Conservation (phyloP, 2,329 filamentous ascomycete species). For the Aspergillus caelatus region DNA sequence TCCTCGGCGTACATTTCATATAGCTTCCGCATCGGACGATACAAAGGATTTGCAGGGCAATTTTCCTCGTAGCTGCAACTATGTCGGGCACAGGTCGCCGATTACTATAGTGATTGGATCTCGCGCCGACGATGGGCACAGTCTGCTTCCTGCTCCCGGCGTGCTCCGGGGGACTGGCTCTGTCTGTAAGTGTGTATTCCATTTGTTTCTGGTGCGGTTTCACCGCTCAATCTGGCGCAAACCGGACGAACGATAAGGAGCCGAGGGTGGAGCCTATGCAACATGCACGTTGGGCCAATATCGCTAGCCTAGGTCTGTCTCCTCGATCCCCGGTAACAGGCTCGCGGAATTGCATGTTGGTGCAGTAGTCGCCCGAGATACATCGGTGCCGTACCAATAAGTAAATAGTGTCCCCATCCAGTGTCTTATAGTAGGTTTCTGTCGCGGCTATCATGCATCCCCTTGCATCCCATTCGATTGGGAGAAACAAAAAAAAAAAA, state of each 20-base stretch:
- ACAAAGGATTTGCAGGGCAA: slow-evolving; percentile 13
- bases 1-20: slow-evolving; percentile 19
- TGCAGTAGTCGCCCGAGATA: slow-evolving; percentile 23
- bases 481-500: not conserved
- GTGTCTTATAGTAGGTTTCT: not conserved
- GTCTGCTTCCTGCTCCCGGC: slow-evolving; percentile 22
- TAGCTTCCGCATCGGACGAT: slow-evolving; percentile 20
- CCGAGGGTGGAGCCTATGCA: slow-evolving; percentile 24
- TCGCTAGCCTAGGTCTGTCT: slow-evolving; percentile 24
- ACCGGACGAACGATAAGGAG: slow-evolving; percentile 27
- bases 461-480: slow-evolving; percentile 6
- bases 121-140: slow-evolving; percentile 1
- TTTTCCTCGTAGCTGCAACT: slow-evolving; percentile 17
- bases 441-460: slow-evolving; percentile 3
- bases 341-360: slow-evolving; percentile 19
- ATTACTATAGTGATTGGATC: slow-evolving; percentile 10
- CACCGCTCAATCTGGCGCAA: slow-evolving; percentile 27
- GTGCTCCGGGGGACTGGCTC: slow-evolving; percentile 30
- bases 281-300: slow-evolving; percentile 26
- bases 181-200: slow-evolving; percentile 12
- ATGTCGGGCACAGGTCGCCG: slow-evolving; percentile 15
- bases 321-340: slow-evolving; percentile 15
- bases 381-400: slow-evolving; percentile 10
- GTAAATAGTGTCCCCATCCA: slow-evolving; percentile 4
- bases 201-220: slow-evolving; percentile 24